Conservation (phyloP, 1,284 basidiomycete species). For the Ganoderma multipileum region DNA sequence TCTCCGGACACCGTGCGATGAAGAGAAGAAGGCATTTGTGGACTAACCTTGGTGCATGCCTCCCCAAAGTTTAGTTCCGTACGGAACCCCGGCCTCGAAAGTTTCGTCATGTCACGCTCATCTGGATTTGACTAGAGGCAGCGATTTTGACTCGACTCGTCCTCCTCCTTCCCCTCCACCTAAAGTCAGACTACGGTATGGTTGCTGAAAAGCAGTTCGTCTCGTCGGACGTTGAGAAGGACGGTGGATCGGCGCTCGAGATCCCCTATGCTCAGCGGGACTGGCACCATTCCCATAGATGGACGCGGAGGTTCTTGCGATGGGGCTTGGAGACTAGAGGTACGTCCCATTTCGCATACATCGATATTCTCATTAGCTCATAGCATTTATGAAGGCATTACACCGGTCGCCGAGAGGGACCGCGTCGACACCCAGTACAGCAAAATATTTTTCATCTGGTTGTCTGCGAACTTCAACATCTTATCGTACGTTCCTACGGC, state of each 20-base stretch:
- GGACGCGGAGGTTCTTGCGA: constrained; percentile 33
- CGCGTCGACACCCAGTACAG: constrained; percentile 68
- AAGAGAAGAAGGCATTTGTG: neutral
- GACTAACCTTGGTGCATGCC: neutral
- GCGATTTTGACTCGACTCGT: neutral
- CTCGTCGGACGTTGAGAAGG: constrained; percentile 25
- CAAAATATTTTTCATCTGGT: constrained; percentile 81
- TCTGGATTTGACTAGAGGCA: neutral
- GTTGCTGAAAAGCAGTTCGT: neutral
- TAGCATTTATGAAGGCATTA: constrained; percentile 48
- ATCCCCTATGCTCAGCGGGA: constrained; percentile 25
- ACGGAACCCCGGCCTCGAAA: neutral
- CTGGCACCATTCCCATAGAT: constrained; percentile 30
- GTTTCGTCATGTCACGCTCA: neutral
- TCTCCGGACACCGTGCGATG: neutral
- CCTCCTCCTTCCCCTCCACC: neutral
- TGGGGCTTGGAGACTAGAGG: constrained; percentile 39
- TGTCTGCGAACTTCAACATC: constrained; percentile 77
- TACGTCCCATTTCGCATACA: constrained; percentile 12
- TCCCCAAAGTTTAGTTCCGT: neutral
- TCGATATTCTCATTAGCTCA: neutral
- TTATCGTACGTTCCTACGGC: constrained; percentile 59
- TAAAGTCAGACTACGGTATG: neutral
- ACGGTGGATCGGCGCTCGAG: constrained; percentile 24
- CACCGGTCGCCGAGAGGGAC: constrained; percentile 55